These are phyloP conservation scores for Chalara sp. DNA, from an alignment of 2,329 filamentous ascomycete genomes.

Conservation along the genomic window DNA sequence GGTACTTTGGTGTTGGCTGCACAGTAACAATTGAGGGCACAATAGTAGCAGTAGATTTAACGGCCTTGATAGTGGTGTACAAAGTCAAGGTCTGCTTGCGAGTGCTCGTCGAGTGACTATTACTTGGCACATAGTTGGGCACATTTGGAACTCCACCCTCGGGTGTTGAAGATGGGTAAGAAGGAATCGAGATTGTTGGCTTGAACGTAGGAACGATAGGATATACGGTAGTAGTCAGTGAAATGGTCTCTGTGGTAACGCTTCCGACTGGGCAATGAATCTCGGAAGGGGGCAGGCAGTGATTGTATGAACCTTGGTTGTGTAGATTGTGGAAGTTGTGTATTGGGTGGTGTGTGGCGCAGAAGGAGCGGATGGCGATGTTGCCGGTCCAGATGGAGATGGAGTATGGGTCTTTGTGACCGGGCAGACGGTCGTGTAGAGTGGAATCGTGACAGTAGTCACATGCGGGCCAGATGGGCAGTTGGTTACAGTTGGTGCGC, in stretches of 20 bases:
- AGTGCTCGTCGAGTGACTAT: conserved; percentile 1
- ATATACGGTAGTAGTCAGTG: conserved; percentile 21
- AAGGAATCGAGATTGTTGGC: background rate
- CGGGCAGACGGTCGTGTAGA: conserved; percentile 5
- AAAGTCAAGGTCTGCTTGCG: conserved; percentile 6
- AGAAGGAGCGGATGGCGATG: background rate
- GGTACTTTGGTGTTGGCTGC: background rate
- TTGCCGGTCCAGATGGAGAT: background rate
- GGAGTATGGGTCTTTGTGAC: background rate
- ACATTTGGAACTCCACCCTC: background rate
- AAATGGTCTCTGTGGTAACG: conserved; percentile 19
- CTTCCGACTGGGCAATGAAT: conserved; percentile 18
- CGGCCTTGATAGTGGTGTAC: conserved; percentile 7
- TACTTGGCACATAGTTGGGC: background rate
- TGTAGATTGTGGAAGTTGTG: conserved; percentile 19
- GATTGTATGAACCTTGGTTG: conserved; percentile 18
- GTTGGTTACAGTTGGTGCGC: background rate
- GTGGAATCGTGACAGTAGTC: background rate
- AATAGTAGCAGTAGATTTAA: conserved; percentile 6
- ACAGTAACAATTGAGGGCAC: background rate
- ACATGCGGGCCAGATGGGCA: background rate
- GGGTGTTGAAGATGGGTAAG: background rate
- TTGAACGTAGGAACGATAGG: conserved; percentile 10
- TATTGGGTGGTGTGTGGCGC: background rate
- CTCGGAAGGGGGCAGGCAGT: conserved; percentile 20